phyloP scores from a whole-genome alignment of 257 asterid genomes.

The Solanum ahanhuiri region DNA sequence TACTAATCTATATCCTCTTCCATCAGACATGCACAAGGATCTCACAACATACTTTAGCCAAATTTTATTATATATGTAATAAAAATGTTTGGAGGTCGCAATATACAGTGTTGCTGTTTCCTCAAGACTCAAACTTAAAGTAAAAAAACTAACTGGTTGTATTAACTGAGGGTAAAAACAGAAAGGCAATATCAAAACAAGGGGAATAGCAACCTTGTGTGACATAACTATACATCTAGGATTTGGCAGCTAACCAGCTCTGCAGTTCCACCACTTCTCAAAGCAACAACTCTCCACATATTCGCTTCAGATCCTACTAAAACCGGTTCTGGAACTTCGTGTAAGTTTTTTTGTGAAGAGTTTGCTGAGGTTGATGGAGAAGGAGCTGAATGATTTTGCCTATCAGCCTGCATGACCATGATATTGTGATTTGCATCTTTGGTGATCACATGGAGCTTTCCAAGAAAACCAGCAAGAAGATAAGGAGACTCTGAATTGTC shows the following conservation, averaged over 20 bases:
- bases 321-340: conserved; percentile 27
- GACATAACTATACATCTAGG: conserved; percentile 38
- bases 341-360: conserved; percentile 23
- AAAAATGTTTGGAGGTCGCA: background rate
- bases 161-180: background rate
- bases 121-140: background rate
- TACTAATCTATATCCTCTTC: background rate
- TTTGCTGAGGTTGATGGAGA: conserved; percentile 28
- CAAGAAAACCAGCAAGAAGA: conserved; percentile 68
- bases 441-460: conserved; percentile 72
- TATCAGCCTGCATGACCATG: conserved; percentile 56
- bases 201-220: background rate
- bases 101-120: background rate
- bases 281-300: conserved; percentile 53
- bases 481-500: conserved; percentile 72
- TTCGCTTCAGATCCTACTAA: conserved; percentile 37
- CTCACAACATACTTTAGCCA: background rate
- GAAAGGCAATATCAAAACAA: background rate
- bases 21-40: background rate
- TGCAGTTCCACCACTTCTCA: conserved; percentile 45
- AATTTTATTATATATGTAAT: background rate
- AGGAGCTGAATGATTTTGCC: conserved; percentile 24
- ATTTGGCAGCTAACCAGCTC: conserved; percentile 85
- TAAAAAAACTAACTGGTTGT: background rate
- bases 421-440: conserved; percentile 55